Evolutionary conservation across 2,329 filamentous ascomycete species (phyloP).

Genomic region (Fusarium sp.): DNA sequence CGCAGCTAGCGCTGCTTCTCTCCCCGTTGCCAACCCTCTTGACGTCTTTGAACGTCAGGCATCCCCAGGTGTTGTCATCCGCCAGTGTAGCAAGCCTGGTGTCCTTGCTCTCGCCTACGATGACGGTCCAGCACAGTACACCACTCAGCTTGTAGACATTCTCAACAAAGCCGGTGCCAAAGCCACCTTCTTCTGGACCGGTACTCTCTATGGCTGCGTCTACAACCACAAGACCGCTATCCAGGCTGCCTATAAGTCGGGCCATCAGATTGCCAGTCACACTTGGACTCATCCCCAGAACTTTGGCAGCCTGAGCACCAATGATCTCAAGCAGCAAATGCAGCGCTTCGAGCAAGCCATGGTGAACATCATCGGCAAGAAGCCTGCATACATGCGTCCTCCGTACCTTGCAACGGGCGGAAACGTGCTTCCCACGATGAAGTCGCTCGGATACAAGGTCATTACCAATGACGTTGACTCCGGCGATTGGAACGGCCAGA

Average conservation of each 20-base stretch:
- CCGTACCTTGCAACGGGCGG: conserved; percentile 59
- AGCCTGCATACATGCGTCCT: conserved; percentile 59
- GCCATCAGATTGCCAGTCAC: conserved; percentile 63
- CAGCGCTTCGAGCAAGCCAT: conserved; percentile 59
- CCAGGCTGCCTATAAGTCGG: conserved; percentile 58
- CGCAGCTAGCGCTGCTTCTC: conserved; percentile 41
- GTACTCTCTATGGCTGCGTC: conserved; percentile 60
- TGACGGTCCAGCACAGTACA: conserved; percentile 61
- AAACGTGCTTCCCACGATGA: conserved; percentile 53
- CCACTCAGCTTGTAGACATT: conserved; percentile 58
- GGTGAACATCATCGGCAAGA: conserved; percentile 58
- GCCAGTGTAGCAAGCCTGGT: conserved; percentile 54
- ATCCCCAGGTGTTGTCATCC: conserved; percentile 55
- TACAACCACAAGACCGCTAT: conserved; percentile 61
- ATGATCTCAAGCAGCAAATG: conserved; percentile 57
- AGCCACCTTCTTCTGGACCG: conserved; percentile 63
- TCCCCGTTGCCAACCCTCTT: conserved; percentile 49
- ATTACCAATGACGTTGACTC: conserved; percentile 68
- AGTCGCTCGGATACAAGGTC: conserved; percentile 63
- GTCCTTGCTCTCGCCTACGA: conserved; percentile 62
- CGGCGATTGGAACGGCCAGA: conserved; percentile 65
- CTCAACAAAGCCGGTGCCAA: conserved; percentile 58
- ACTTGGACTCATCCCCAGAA: conserved; percentile 60
- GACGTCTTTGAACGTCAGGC: conserved; percentile 51
- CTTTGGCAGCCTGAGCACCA: conserved; percentile 51